Evolutionary conservation across 129 eudicot genomes (phyloP).

Genomic region (Escallonia rubra): DNA sequence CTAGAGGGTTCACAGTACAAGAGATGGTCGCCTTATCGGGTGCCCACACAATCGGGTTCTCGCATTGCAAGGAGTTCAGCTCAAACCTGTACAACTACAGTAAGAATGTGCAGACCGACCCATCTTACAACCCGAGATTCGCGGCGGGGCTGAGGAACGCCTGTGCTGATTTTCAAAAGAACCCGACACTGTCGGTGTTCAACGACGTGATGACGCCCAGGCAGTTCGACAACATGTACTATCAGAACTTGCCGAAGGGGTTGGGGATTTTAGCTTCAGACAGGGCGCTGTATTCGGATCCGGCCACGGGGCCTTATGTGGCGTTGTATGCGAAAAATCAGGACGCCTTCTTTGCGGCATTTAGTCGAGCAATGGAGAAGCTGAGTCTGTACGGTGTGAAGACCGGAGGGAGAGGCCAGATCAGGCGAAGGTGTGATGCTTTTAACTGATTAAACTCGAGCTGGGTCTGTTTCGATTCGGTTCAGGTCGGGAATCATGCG

Average conservation of each 20-base stretch:
- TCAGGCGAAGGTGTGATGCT: constrained; percentile 83
- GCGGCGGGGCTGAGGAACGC: constrained; percentile 54
- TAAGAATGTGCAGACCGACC: constrained; percentile 30
- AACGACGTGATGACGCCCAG: constrained; percentile 76
- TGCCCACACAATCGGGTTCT: constrained; percentile 78
- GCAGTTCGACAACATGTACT: constrained; percentile 64
- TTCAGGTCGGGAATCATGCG: background rate
- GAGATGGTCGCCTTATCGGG: constrained; percentile 85
- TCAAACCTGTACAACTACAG: constrained; percentile 57
- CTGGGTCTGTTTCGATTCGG: background rate
- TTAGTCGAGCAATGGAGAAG: constrained; percentile 70
- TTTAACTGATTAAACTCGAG: constrained; percentile 21
- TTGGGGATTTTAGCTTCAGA: constrained; percentile 65
- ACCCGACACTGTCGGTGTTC: constrained; percentile 63
- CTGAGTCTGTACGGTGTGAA: constrained; percentile 59
- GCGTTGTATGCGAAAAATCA: constrained; percentile 43
- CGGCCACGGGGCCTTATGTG: constrained; percentile 44
- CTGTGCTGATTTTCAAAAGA: constrained; percentile 36
- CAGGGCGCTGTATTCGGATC: constrained; percentile 38
- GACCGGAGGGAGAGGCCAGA: constrained; percentile 55
- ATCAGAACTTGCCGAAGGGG: constrained; percentile 56
- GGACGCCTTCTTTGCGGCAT: constrained; percentile 47
- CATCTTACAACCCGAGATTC: constrained; percentile 47
- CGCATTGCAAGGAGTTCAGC: constrained; percentile 73
- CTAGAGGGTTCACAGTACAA: constrained; percentile 47